phyloP scores from a whole-genome alignment of 139 green algal genomes.

The Gonium pectorale region DNA sequence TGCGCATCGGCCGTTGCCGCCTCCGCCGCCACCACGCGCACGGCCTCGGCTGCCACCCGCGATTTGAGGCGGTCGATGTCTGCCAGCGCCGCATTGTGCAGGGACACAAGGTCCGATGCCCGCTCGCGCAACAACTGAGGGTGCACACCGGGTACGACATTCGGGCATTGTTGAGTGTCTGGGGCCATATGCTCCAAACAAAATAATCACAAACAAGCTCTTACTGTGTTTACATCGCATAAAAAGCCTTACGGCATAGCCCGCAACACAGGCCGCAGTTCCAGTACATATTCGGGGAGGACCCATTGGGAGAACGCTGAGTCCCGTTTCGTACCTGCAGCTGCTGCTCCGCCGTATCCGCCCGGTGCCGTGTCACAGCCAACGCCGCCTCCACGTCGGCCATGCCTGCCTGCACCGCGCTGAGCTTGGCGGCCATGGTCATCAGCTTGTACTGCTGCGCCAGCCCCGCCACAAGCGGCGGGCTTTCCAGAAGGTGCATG shows the following conservation, averaged over 20 bases:
- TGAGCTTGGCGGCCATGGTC: slow-evolving; percentile 18
- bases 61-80: slow-evolving; percentile 32
- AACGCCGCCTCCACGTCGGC: slow-evolving; percentile 19
- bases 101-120: not conserved
- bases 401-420: slow-evolving; percentile 19
- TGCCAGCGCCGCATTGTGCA: slow-evolving; percentile 13
- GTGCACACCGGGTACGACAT: too few relatives aligned
- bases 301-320: too few relatives aligned
- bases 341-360: slow-evolving; percentile 34
- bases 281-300: too few relatives aligned
- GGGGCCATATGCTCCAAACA: too few relatives aligned
- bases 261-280: too few relatives aligned
- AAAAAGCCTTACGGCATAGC: too few relatives aligned
- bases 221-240: too few relatives aligned
- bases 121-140: slow-evolving; percentile 36
- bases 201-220: too few relatives aligned
- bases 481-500: slow-evolving; percentile 57
- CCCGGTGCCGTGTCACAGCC: slow-evolving; percentile 24
- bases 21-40: slow-evolving; percentile 3
- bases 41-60: slow-evolving; percentile 29
- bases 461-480: slow-evolving; percentile 42
- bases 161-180: too few relatives aligned
- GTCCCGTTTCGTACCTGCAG: slow-evolving; percentile 44
- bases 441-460: slow-evolving; percentile 50
- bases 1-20: slow-evolving; percentile 4